Conservation (phyloP, 176 grass and related monocot species). For the Eragrostis curvula region DNA sequence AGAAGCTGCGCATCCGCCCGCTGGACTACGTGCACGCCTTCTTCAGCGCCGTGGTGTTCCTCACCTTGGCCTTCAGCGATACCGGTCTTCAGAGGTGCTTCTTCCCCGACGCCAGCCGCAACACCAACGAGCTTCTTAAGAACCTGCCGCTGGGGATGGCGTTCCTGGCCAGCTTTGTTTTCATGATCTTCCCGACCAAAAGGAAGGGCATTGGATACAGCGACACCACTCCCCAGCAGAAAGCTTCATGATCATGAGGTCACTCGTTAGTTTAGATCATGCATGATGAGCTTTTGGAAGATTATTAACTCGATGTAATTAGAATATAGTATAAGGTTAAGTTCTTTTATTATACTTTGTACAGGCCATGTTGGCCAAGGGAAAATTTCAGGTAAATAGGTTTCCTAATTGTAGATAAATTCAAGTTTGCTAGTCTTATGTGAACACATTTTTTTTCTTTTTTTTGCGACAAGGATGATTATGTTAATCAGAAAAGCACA, state of each 20-base stretch:
- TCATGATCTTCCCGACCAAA: slow-evolving; percentile 51
- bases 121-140: slow-evolving; percentile 24
- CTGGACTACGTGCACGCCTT: slow-evolving; percentile 48
- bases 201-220: slow-evolving; percentile 54
- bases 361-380: no score
- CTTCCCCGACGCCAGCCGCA: slow-evolving; percentile 17
- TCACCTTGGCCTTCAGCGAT: slow-evolving; percentile 51
- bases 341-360: no score
- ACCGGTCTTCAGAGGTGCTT: slow-evolving; percentile 39
- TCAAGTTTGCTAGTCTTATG: no score
- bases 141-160: slow-evolving; percentile 58
- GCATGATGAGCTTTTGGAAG: neutral
- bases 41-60: slow-evolving; percentile 32
- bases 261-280: neutral
- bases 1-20: slow-evolving; percentile 1
- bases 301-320: no score
- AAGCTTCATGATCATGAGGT: neutral
- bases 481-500: no score
- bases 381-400: no score
- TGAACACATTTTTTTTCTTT: no score
- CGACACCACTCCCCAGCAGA: slow-evolving; percentile 1
- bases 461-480: no score
- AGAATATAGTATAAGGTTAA: no score
- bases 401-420: no score
- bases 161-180: slow-evolving; percentile 48